These are phyloP conservation scores for Tetradesmus obliquus DNA, from an alignment of 139 green algal species.

Conservation along the genomic window DNA sequence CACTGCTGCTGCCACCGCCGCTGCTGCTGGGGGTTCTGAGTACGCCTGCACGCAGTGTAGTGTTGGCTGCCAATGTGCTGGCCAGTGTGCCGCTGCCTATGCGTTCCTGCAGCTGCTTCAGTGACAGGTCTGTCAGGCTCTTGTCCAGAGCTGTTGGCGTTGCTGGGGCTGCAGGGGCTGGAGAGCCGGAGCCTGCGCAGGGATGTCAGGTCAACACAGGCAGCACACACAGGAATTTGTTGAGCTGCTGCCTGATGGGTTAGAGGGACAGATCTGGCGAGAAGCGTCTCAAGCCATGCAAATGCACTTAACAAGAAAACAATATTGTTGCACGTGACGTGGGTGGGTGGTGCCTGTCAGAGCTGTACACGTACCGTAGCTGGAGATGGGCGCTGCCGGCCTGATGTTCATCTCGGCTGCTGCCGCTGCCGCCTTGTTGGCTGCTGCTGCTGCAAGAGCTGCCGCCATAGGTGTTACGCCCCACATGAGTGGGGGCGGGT, in stretches of 20 bases:
- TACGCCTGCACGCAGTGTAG: background rate
- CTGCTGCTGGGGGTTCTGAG: slow-evolving; percentile 18
- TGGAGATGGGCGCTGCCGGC: background rate
- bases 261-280: too few relatives aligned
- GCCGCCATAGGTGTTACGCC: slow-evolving; percentile 35
- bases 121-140: slow-evolving; percentile 38
- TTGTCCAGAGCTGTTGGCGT: slow-evolving; percentile 1
- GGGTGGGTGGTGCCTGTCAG: too few relatives aligned
- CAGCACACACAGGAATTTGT: too few relatives aligned
- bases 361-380: background rate
- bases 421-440: background rate
- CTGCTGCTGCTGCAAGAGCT: background rate
- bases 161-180: background rate
- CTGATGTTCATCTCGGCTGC: slow-evolving; percentile 6
- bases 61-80: background rate
- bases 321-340: too few relatives aligned
- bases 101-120: slow-evolving; percentile 40
- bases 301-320: too few relatives aligned
- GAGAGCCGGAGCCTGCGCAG: background rate
- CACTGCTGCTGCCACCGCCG: background rate
- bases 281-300: too few relatives aligned
- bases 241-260: background rate
- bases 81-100: slow-evolving; percentile 11
- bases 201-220: background rate
- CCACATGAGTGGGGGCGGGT: slow-evolving; percentile 44